These are phyloP conservation scores for Calonectria leucothoes DNA, from an alignment of 2,329 filamentous ascomycete genomes.

Conservation along the genomic window DNA sequence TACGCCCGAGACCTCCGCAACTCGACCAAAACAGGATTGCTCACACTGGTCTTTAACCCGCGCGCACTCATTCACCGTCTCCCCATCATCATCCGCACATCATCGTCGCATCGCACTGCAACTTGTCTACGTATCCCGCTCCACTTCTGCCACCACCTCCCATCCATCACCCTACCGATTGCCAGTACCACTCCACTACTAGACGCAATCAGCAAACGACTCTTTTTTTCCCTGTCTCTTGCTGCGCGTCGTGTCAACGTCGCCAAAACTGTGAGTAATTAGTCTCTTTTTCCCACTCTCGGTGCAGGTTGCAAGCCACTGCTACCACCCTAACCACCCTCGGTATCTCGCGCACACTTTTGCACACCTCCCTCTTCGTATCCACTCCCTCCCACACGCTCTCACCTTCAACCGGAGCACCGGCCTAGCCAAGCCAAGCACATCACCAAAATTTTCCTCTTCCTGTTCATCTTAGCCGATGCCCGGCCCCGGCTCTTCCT, in stretches of 20 bases:
- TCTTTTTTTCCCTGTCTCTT: background rate
- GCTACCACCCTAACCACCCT: conserved; percentile 20
- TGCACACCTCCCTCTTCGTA: conserved; percentile 9
- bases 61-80: conserved; percentile 17
- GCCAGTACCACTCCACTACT: conserved; percentile 17
- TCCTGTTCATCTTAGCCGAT: conserved; percentile 14
- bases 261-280: conserved; percentile 21
- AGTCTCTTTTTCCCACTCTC: conserved; percentile 18
- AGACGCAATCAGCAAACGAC: conserved; percentile 20
- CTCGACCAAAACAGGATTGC: background rate
- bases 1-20: conserved; percentile 10
- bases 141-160: conserved; percentile 13
- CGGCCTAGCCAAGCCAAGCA: conserved; percentile 8
- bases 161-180: conserved; percentile 11
- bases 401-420: conserved; percentile 13
- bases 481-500: conserved; percentile 15
- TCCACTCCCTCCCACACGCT: conserved; percentile 11
- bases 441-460: conserved; percentile 10
- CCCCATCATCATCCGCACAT: conserved; percentile 18
- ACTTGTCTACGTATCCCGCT: conserved; percentile 19
- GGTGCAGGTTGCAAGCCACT: conserved; percentile 17
- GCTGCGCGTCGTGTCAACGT: conserved; percentile 24
- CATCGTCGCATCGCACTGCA: conserved; percentile 15
- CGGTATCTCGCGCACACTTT: conserved; percentile 15
- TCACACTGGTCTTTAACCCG: conserved; percentile 1